phyloP scores from a whole-genome alignment of 495 filamentous ascomycete species.

The Acidiella bohemica region DNA sequence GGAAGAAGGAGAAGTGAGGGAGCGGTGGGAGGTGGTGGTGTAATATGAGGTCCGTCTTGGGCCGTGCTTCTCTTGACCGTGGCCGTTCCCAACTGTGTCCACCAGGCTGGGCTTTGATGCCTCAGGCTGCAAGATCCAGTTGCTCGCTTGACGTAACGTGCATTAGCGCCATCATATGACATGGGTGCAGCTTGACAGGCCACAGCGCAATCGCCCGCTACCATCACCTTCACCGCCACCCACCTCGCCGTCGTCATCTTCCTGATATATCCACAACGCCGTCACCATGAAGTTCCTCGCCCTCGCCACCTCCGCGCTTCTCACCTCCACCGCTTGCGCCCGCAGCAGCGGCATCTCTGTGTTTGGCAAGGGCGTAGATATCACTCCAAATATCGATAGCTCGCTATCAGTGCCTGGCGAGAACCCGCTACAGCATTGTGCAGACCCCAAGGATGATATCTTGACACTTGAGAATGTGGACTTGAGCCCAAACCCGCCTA shows the following conservation, averaged over 20 bases:
- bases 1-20: too few relatives aligned
- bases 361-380: conserved; percentile 12
- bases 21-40: too few relatives aligned
- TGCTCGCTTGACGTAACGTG: too few relatives aligned
- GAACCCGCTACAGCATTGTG: conserved; percentile 65
- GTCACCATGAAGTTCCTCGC: conserved; percentile 22
- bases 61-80: too few relatives aligned
- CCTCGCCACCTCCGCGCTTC: conserved; percentile 20
- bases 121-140: too few relatives aligned
- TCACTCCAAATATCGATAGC: conserved; percentile 21
- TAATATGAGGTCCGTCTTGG: too few relatives aligned
- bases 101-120: too few relatives aligned
- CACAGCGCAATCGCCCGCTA: too few relatives aligned
- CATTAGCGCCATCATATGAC: too few relatives aligned
- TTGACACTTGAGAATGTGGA: conserved; percentile 68
- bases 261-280: neutral
- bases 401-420: conserved; percentile 49
- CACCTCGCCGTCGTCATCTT: neutral
- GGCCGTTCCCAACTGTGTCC: too few relatives aligned
- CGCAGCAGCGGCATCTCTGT: conserved; percentile 15
- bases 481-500: conserved; percentile 72
- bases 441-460: conserved; percentile 43
- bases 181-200: too few relatives aligned
- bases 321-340: conserved; percentile 20
- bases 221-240: conserved; percentile 1